phyloP scores from a whole-genome alignment of 208 protist species.

The Trichomonas vaginalis region DNA sequence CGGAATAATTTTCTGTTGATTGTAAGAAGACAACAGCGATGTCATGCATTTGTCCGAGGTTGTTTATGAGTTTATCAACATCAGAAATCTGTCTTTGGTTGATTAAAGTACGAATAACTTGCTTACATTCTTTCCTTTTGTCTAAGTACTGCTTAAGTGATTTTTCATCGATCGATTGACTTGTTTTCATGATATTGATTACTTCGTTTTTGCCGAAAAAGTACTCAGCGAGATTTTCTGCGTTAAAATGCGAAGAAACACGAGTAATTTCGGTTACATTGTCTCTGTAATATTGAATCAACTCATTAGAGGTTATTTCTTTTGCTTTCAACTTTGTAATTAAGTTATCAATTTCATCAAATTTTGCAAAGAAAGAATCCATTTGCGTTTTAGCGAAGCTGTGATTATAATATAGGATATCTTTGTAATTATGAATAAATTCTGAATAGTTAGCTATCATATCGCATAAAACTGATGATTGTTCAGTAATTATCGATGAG shows the following conservation, averaged over 20 bases:
- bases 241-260: background rate
- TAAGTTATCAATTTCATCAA: background rate
- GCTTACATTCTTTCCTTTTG: background rate
- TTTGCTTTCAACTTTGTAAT: background rate
- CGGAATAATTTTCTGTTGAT: background rate
- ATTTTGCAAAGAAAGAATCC: background rate
- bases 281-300: background rate
- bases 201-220: background rate
- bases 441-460: background rate
- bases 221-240: background rate
- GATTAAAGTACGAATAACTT: background rate
- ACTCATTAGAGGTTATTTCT: background rate
- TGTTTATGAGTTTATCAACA: background rate
- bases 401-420: background rate
- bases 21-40: background rate
- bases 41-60: background rate
- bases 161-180: background rate
- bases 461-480: background rate
- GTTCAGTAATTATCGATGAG: background rate
- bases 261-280: background rate
- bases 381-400: background rate
- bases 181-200: background rate
- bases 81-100: background rate
- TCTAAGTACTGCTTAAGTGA: background rate
- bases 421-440: background rate